Conservation (phyloP, 805 yeast species). For the Kuraishia ogatae region DNA sequence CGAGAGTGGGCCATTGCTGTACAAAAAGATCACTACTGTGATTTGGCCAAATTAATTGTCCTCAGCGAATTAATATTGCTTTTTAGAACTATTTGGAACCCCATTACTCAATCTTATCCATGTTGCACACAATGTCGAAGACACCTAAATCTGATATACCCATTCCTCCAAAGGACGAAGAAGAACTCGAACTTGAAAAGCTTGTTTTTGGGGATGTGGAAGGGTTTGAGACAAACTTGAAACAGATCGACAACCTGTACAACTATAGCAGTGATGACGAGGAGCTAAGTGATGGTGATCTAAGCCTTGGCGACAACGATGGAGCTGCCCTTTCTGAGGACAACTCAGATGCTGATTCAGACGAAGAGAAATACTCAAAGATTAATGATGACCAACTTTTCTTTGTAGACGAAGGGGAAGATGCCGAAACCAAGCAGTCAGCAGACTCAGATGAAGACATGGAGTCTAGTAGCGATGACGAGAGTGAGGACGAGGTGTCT, state of each 20-base stretch:
- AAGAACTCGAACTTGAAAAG: constrained; percentile 71
- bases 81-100: no score
- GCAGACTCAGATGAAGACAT: constrained; percentile 6
- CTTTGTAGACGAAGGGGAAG: constrained; percentile 41
- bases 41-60: no score
- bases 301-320: constrained; percentile 24
- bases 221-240: constrained; percentile 61
- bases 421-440: constrained; percentile 5
- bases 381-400: constrained; percentile 43
- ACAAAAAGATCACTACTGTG: no score
- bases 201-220: constrained; percentile 84
- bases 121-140: neutral
- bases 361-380: constrained; percentile 20
- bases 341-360: constrained; percentile 19
- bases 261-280: constrained; percentile 25
- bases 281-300: constrained; percentile 32
- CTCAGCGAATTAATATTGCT: no score
- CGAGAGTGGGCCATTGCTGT: no score
- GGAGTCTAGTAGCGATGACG: neutral
- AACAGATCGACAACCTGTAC: constrained; percentile 48
- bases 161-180: constrained; percentile 72
- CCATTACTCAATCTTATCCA: neutral
- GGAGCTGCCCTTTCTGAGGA: constrained; percentile 21
- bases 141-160: constrained; percentile 6
- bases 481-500: constrained; percentile 16